Base-by-base conservation (phyloP, 306 rosid genomes). In the Delonix regia region DNA sequence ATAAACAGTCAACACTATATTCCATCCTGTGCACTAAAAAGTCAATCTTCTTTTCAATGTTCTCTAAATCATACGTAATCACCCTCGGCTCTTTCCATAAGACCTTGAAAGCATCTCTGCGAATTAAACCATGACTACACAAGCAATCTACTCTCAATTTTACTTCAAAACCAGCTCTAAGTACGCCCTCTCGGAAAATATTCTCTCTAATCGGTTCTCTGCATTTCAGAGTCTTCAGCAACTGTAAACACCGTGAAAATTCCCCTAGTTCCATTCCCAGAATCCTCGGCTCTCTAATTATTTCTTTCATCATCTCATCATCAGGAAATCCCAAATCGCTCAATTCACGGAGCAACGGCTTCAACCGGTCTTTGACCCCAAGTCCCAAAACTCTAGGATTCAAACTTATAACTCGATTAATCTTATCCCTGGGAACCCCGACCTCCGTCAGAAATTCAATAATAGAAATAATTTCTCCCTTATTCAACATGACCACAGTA, bases 11-110 rank as follows among this genome's bases (percentile, higher is more conserved):
- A 52, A 87, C 82, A 66, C 73, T 36, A 63, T 75, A 83, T n/a
- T 80, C 87, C 97, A 92, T 89, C 57, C 82, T 82, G 9, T 88
- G 87, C 60, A 81, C 77, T 51, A 95, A 85, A 82, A 90, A 95
- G 67, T 88, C 89, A 38, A 95, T 83, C 89, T 92, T 95, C 77
- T 80, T 83, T 83, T 88, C 90, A 60, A 87, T 88, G 39, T 88
- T 85, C 49, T 81, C 95, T 30, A 84, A 41, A 45, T 86, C 90
- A 75, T 90, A 92, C 0, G 76, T 51, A 49, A 92, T 86, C 79
- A 92, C 56, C 81, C 97, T 87, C 0, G 97, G 97, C 56, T 94
- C 97, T 69, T 90, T 92, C 95, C 97, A 87, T 42, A 92, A 56
- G 19, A 92, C 74, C 84, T 89, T 94, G 24, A 90, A 87, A 16